Base-by-base conservation (phyloP, 192 early-diverging fungal genomes). In the Geosiphon pyriformis region DNA sequence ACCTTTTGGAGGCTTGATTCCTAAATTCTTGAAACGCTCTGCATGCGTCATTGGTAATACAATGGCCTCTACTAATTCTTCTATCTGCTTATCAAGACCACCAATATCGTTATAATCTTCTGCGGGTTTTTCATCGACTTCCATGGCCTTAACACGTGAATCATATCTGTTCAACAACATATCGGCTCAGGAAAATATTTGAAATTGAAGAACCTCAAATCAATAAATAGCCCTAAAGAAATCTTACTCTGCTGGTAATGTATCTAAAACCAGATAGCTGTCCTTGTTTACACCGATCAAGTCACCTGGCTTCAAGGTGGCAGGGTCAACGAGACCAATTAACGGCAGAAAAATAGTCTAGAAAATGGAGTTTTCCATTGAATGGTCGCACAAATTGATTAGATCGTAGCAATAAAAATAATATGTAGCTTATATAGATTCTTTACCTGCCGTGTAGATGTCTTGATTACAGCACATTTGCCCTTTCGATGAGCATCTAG, bases 261-360 rank as follows among this genome's bases (percentile, higher is more conserved):
- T 94, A 67, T 98, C 95, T 52, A 98, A 82, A 65, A 98, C 87
- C 72, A 98, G 76, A 70, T 91, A 97, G 72, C 89, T 92, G 83
- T 98, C 96, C 75, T 98, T 98, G 80, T 98, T 95, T 31, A 96
- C 94, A 69, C 94, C 96, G 74, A 98, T 92, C 52, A 98, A 81
- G 72, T 98, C 96, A 42, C 90, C 93, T n/a, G 96, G 94, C 68
- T 89, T 94, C 54, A 98, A 80, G 57, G 87, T 86, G 26, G 83
- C 78, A 34, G 92, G 77, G 37, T 96, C 94, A 48, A 99, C 96
- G 50, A 99, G 83, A 46, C 96, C 96, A 61, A 99, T 90, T 79
- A 99, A 85, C 10, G 96, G 96, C 72, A 99, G 81, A 68, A 96
- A 99, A 60, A 99, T 90, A 1, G 94, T 95, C 86, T 95, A 49